Base-by-base conservation (phyloP, 805 yeast species). In the Cyberlindnera veronae region DNA sequence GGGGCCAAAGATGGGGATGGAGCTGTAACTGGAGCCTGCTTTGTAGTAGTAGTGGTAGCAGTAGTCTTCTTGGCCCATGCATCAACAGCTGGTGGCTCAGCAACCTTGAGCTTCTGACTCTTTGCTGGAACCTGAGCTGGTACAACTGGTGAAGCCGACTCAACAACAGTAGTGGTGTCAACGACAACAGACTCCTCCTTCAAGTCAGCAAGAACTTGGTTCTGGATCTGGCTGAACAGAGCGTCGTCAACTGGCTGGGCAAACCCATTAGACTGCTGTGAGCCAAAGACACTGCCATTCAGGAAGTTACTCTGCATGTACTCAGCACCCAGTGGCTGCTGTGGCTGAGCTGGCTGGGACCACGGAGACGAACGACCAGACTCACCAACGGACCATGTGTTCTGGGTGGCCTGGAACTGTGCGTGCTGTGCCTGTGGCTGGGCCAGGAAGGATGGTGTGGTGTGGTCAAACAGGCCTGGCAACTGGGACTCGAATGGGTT, bases 151-250 rank as follows among this genome's bases (percentile, higher is more conserved):
- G n/a, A n/a, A n/a, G n/a, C n/a, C n/a, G n/a, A n/a, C n/a, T n/a
- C n/a, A n/a, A n/a, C n/a, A n/a, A n/a, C n/a, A n/a, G n/a, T n/a
- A n/a, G n/a, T n/a, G n/a, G n/a, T n/a, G n/a, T n/a, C n/a, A n/a
- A n/a, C n/a, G n/a, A n/a, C n/a, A n/a, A n/a, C n/a, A n/a, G 32
- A 27, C 17, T 48, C 57, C 2, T 53, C 66, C 26, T 53, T 51
- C 44, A 70, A 60, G 27, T 62, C 69, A 28, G 65, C 63, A 15
- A 71, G 63, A 18, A 69, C 73, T 3, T 67, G 64, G 16, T 63
- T 54, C 24, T 67, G 71, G 29, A 71, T 53, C 18, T 62, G 63
- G 30, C 58, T 61, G 36, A 71, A 61, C n/a, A 66, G 57, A 13
- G 58, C 57, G 23, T 56, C 57, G 21, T 53, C 51, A 32, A 29